Evolutionary conservation across 495 filamentous ascomycete species (phyloP).

Genomic region (Lichenothelia convexa): DNA sequence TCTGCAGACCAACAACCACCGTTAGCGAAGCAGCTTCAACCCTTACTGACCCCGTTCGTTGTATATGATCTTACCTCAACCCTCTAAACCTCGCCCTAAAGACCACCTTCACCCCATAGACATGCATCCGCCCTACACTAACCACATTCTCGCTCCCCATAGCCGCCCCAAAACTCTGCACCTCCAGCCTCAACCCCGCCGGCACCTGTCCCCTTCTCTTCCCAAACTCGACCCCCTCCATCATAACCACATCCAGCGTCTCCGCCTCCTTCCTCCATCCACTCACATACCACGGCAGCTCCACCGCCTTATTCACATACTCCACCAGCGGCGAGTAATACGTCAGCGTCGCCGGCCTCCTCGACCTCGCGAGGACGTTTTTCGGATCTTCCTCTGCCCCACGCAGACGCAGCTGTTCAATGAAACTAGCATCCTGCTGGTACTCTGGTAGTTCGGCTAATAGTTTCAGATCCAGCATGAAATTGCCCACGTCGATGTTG

Average conservation of each 20-base stretch:
- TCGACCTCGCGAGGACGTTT: slow-evolving; percentile 23
- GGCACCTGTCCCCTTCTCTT: slow-evolving; percentile 39
- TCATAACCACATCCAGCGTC: slow-evolving; percentile 46
- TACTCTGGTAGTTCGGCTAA: slow-evolving; percentile 22
- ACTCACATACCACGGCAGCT: slow-evolving; percentile 40
- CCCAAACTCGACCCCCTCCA: slow-evolving; percentile 48
- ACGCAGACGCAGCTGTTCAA: neutral
- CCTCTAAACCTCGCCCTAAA: slow-evolving; percentile 58
- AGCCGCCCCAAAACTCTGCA: slow-evolving; percentile 31
- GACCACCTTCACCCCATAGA: slow-evolving; percentile 50
- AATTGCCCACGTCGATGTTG: slow-evolving; percentile 57
- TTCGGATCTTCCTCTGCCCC: slow-evolving; percentile 1
- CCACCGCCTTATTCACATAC: slow-evolving; percentile 27
- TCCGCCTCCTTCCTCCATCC: slow-evolving; percentile 36
- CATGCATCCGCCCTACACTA: slow-evolving; percentile 33
- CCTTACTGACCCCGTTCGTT: neutral
- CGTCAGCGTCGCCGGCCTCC: slow-evolving; percentile 47
- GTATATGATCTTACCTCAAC: slow-evolving; percentile 30
- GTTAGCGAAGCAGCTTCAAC: neutral
- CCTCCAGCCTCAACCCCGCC: slow-evolving; percentile 37
- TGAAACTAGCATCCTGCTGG: too few relatives aligned
- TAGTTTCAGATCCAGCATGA: slow-evolving; percentile 75
- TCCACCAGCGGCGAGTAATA: slow-evolving; percentile 44
- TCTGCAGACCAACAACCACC: slow-evolving; percentile 15
- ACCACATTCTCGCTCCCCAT: too few relatives aligned